Evolutionary conservation across 352 stramenopile genomes (phyloP), one percentile per base, ranked within the genome.

Genomic region (Blastocystis sp.): DNA sequence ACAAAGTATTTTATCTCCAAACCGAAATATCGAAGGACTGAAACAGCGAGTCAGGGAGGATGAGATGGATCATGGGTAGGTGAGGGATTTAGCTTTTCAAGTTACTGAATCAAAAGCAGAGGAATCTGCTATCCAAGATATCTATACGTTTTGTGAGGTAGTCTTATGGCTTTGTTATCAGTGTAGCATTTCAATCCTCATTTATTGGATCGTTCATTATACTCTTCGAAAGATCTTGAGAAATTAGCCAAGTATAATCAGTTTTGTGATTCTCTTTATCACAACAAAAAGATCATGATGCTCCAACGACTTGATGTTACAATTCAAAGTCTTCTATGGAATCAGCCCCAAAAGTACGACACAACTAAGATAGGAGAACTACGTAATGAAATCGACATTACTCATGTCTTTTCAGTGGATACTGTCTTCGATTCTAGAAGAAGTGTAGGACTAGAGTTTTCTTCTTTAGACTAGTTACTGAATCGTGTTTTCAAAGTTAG

Each of bases 231-330:
- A n/a, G 42, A 84, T 22, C 9, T 68, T 9, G 24, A 30, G 13
- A 84, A 64, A 42, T 24, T 84, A 0, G 73, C 13, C 3, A 84
- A 64, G 27, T 84, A 84, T 17, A 44, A 60, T n/a, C 44, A 40
- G 15, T 27, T 84, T 24, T 84, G 73, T 37, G 30, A 84, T 22
- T 66, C 73, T 2, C 51, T 84, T 4, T 84, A 84, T 37, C 73
- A 64, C 30, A 56, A 84, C n/a, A 84, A 84, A 27, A 84, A 84
- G 73, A 84, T 84, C 11, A 84, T 84, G 73, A 84, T 84, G 53
- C 11, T 84, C 11, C 73, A 84, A 27, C 44, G 57, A 27, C 53
- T 84, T 33, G 73, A 84, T 57, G 73, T 84, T 17, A 84, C 73
- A 5, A 84, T 84, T n/a, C 73, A 84, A 27, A 84, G 73, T 44